phyloP scores from a whole-genome alignment of 2,329 filamentous ascomycete species.

The Coleophoma crateriformis region DNA sequence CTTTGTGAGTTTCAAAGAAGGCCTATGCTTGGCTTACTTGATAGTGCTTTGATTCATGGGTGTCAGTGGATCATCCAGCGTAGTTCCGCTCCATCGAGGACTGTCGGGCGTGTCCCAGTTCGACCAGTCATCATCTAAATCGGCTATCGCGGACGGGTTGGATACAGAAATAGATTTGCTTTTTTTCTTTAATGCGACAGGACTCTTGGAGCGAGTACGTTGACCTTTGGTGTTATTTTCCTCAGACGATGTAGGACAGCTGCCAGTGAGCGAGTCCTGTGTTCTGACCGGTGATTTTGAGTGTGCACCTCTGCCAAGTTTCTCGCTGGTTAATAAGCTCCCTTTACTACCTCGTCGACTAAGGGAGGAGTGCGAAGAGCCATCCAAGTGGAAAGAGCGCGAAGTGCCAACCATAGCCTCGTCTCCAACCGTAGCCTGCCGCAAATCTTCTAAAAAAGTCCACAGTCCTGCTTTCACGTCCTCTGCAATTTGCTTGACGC shows the following conservation, averaged over 20 bases:
- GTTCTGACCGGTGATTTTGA: conserved; percentile 17
- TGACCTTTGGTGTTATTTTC: neutral
- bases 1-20: conserved; percentile 2
- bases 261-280: conserved; percentile 23
- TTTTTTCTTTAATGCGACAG: conserved; percentile 12
- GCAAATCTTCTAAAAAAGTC: conserved; percentile 92
- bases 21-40: conserved; percentile 15
- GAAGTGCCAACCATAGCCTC: conserved; percentile 63
- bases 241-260: conserved; percentile 14
- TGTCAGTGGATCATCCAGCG: conserved; percentile 20
- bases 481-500: conserved; percentile 37
- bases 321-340: conserved; percentile 14
- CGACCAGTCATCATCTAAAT: conserved; percentile 57
- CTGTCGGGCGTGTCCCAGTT: conserved; percentile 58
- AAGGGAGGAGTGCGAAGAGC: conserved; percentile 13
- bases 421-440: conserved; percentile 93
- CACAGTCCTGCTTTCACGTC: conserved; percentile 86
- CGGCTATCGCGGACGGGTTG: conserved; percentile 17
- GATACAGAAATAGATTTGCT: conserved; percentile 12
- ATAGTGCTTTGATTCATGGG: conserved; percentile 18
- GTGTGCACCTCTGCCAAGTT: conserved; percentile 7
- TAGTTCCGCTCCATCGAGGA: conserved; percentile 57
- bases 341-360: conserved; percentile 31
- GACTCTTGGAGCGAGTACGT: conserved; percentile 7
- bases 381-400: conserved; percentile 29